Evolutionary conservation across 2,329 filamentous ascomycete genomes (phyloP), one percentile per base, ranked within the genome.

Genomic region (Botryotinia narcissicola): DNA sequence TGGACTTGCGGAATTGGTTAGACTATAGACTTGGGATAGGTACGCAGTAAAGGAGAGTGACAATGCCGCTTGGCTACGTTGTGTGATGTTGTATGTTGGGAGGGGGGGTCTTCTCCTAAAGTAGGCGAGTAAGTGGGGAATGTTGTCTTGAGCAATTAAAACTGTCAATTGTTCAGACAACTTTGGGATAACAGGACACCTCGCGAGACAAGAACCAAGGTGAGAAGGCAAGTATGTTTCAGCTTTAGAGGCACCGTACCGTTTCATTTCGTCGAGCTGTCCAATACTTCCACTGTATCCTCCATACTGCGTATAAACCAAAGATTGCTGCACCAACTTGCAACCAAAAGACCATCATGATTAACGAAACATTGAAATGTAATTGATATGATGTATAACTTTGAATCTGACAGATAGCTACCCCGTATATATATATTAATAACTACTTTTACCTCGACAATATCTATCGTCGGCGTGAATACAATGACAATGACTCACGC

Each of bases 241-340:
- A 25, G n/a, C 37, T 68, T n/a, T 8, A 22, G 14, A 64, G 57
- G 4, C 37, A 51, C 44, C 22, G 5, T 71, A 71, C 69, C 69
- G 46, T 37, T 37, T 42, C 32, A 25, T 42, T 32, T 16, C 32
- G 32, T 64, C 57, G 69, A 42, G 35, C n/a, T 48, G 37, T 60
- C 54, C 37, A 44, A 46, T 42, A 72, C n/a, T 18, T 57, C 20
- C 25, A 60, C 20, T 69, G 37, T 40, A 48, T n/a, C 22, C 40
- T 67, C 71, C 71, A 69, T 37, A 51, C 37, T 29, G 40, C 48
- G 35, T 51, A 72, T 18, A 48, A 10, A 25, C 48, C 71, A 40
- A 72, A 16, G 5, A 51, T 18, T 48, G 35, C 71, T 6, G 32
- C 63, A 12, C 62, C 14, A 29, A 67, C 22, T 25, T 72, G 71